Base-by-base conservation (phyloP, 2,329 filamentous ascomycete species). In the Dactylella cylindrospora region DNA sequence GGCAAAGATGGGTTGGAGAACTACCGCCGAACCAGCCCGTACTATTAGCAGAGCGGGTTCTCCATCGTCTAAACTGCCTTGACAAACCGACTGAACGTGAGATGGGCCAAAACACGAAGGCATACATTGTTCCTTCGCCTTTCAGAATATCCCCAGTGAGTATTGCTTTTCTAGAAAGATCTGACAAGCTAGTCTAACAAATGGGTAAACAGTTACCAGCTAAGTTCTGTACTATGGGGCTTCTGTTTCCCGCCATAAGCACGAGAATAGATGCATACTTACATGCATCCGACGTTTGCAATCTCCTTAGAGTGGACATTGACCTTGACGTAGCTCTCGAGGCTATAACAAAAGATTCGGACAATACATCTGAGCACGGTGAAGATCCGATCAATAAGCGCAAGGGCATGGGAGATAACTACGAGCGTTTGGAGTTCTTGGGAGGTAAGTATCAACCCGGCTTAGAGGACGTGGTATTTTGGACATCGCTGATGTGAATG, bases 391-490 rank as follows among this genome's bases (percentile, higher is more conserved):
- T 88, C 46, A 87, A 90, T 67, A 83, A 90, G 39, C 86, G 90
- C 67, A 77, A 80, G 40, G 90, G 90, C 2, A 95, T 95, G 89
- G 89, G 90, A 1, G 85, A 84, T 31, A 97, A 97, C 68, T 98
- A 98, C 69, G 93, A 98, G 72, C 82, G 93, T 9, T 78, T 97
- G 0, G 93, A 98, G 69, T 95, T 96, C 60, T 78, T 97, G 1
- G 93, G 93, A 0, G 57, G 57, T 54, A 35, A 35, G 57, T 26
- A 35, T 9, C n/a, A n/a, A n/a, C n/a, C n/a, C n/a, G n/a, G n/a
- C n/a, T n/a, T n/a, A n/a, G n/a, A n/a, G n/a, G n/a, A n/a, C n/a
- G n/a, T n/a, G n/a, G n/a, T n/a, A n/a, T n/a, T n/a, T n/a, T n/a
- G n/a, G n/a, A n/a, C n/a, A n/a, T n/a, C n/a, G n/a, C n/a, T n/a